Evolutionary conservation across 352 stramenopile species (phyloP), one percentile per base, ranked within the genome.

Genomic region (Globisporangium camurandrum): DNA sequence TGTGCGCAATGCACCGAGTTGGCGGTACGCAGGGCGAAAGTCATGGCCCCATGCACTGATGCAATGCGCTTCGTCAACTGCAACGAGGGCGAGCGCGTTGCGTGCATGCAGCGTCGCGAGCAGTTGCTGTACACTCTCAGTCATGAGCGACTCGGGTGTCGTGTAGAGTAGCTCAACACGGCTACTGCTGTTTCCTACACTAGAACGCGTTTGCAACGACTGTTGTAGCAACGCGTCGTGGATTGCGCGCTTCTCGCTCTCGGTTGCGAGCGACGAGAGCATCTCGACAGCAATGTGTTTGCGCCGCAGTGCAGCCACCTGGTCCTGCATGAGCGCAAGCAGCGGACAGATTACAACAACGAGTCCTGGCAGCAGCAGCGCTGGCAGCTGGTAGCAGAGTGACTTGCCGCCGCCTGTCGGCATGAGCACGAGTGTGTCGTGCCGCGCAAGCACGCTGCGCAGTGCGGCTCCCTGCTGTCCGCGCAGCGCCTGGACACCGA

Each of bases 371-470:
- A 82, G 56, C 26, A 88, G 55, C 41, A 82, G 61, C 22, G 75
- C 70, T 1, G 71, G 95, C 3, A 99, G 64, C 42, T 98, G 93
- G 62, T 98, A 99, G 62, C 91, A 98, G 14, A 99, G 72, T 33
- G 86, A 98, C 66, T 99, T 99, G 51, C 96, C 97, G 28, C 93
- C 93, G 6, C 97, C 96, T 12, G 97, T 99, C n/a, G 96, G 91
- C 59, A 98, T 88, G 8, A 99, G 77, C 31, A 98, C 70, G 14
- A 98, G 46, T 16, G 73, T 64, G 61, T 86, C 63, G 36, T 75
- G 67, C 24, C 54, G 54, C 3, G 52, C 60, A 11, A 84, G 42
- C 41, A 80, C 71, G 23, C 62, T 67, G 16, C 69, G 67, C 45
- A 84, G 30, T 27, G 67, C 71, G 2, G 67, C 51, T 2, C 57